Percentiles rank a stretch among this genome's conserved stretches.
phyloP scores from a whole-genome alignment of 2,329 filamentous ascomycete genomes.

The Cladorrhinum sp. region DNA sequence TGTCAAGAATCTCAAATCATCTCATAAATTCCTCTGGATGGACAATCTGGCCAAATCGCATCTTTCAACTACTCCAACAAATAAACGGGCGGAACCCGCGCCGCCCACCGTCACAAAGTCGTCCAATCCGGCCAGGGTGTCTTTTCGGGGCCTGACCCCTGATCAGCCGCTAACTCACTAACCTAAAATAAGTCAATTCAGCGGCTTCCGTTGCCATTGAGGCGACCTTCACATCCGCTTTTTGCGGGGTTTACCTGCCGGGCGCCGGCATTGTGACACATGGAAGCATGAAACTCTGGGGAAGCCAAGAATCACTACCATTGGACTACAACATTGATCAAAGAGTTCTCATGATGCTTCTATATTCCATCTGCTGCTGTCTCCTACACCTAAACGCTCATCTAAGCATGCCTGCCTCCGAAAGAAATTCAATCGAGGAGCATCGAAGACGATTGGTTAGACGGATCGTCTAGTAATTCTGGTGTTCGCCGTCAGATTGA shows the following conservation, averaged over 20 bases:
- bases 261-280: not conserved
- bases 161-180: constrained; percentile 4
- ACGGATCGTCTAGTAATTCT: constrained; percentile 6
- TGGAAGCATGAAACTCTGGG: not conserved
- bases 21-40: not conserved
- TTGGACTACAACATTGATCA: not conserved
- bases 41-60: constrained; percentile 10
- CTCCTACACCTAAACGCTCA: constrained; percentile 21
- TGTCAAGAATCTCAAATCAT: too few relatives aligned
- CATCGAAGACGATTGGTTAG: constrained; percentile 3
- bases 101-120: not conserved
- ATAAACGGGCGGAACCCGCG: not conserved
- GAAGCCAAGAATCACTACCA: constrained; percentile 1
- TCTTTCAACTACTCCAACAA: not conserved
- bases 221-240: not conserved
- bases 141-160: constrained; percentile 17
- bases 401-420: constrained; percentile 16
- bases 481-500: not conserved
- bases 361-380: constrained; percentile 24
- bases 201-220: constrained; percentile 7
- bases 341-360: constrained; percentile 15
- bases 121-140: constrained; percentile 23
- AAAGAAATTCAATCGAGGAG: constrained; percentile 16
- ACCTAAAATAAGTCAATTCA: constrained; percentile 8
- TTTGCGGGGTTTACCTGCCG: constrained; percentile 12